Conservation (phyloP, 2,329 filamentous ascomycete genomes). For the Cladobotryum mycophilum region DNA sequence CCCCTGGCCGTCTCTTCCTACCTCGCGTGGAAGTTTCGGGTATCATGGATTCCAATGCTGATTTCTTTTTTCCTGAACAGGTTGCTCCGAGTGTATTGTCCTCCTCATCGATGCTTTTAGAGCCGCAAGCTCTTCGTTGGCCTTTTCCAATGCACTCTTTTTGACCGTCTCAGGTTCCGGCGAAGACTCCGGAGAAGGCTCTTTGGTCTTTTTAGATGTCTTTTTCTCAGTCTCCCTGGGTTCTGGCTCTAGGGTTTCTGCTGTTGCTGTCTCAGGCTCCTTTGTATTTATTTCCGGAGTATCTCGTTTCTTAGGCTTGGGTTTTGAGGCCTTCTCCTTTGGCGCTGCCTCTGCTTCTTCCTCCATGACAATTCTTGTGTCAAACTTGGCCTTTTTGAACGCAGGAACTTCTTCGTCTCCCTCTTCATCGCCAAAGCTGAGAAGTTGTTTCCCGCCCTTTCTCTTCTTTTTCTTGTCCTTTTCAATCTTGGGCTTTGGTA, state of each 20-base stretch:
- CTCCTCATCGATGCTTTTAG: slow-evolving; percentile 78
- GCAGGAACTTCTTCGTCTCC: slow-evolving; percentile 48
- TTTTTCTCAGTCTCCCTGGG: not conserved
- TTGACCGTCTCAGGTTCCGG: slow-evolving; percentile 22
- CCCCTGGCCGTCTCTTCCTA: slow-evolving; percentile 61
- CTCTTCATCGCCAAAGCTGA: slow-evolving; percentile 73
- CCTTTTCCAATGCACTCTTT: slow-evolving; percentile 56
- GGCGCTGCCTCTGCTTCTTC: slow-evolving; percentile 29
- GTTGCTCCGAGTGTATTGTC: slow-evolving; percentile 42
- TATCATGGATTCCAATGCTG: slow-evolving; percentile 66
- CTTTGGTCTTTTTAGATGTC: slow-evolving; percentile 4
- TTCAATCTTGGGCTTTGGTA: slow-evolving; percentile 30
- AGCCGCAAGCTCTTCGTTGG: slow-evolving; percentile 74
- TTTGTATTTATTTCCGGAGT: not conserved
- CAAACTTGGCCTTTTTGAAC: slow-evolving; percentile 71
- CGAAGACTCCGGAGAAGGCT: slow-evolving; percentile 17
- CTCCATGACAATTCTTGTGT: slow-evolving; percentile 64
- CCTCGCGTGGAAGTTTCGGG: slow-evolving; percentile 64
- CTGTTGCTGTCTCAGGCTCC: slow-evolving; percentile 3
- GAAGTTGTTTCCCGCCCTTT: slow-evolving; percentile 67
- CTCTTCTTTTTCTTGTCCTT: slow-evolving; percentile 62
- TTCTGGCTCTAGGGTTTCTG: not conserved
- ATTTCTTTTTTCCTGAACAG: slow-evolving; percentile 56
- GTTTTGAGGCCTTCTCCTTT: slow-evolving; percentile 20
- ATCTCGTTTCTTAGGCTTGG: slow-evolving; percentile 22